Percentiles rank a stretch among this genome's conserved stretches.
Conservation (phyloP, 768 basidiomycete species). For the Boletellus emodensis region DNA sequence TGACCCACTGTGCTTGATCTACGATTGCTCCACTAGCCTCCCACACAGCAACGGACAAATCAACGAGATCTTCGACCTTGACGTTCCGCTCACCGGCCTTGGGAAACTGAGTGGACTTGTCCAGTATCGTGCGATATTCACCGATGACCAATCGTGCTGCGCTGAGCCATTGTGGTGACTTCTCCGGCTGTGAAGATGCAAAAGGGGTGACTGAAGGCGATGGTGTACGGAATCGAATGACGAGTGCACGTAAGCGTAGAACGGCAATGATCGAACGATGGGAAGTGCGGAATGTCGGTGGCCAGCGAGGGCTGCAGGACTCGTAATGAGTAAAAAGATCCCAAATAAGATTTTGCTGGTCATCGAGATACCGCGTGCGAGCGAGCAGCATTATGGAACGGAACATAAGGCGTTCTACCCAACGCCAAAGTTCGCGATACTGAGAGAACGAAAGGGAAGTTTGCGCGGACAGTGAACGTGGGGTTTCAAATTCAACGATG, state of each 20-base stretch:
- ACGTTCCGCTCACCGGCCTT: constrained; percentile 73
- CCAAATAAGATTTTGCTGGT: constrained; percentile 48
- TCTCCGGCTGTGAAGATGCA: constrained; percentile 21
- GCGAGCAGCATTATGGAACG: constrained; percentile 70
- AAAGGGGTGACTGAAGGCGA: constrained; percentile 15
- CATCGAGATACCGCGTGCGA: constrained; percentile 36
- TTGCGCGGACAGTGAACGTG: constrained; percentile 27
- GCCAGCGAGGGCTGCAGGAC: constrained; percentile 66
- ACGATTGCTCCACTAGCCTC: constrained; percentile 64
- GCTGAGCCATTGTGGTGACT: constrained; percentile 54
- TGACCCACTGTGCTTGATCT: constrained; percentile 68
- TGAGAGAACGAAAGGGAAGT: constrained; percentile 48
- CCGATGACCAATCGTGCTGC: constrained; percentile 63
- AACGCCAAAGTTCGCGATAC: constrained; percentile 83
- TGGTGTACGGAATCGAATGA: constrained; percentile 41
- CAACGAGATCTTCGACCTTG: constrained; percentile 80
- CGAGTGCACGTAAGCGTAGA: constrained; percentile 71
- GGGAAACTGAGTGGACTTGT: constrained; percentile 71
- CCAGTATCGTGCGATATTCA: constrained; percentile 68
- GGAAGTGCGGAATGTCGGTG: constrained; percentile 67
- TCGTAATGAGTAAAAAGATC: constrained; percentile 59
- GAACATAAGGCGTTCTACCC: constrained; percentile 79
- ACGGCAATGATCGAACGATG: constrained; percentile 69
- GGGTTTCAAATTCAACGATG: constrained; percentile 45
- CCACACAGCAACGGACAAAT: constrained; percentile 78